Conservation (phyloP, 306 rosid species). For the Glycine latifolia region DNA sequence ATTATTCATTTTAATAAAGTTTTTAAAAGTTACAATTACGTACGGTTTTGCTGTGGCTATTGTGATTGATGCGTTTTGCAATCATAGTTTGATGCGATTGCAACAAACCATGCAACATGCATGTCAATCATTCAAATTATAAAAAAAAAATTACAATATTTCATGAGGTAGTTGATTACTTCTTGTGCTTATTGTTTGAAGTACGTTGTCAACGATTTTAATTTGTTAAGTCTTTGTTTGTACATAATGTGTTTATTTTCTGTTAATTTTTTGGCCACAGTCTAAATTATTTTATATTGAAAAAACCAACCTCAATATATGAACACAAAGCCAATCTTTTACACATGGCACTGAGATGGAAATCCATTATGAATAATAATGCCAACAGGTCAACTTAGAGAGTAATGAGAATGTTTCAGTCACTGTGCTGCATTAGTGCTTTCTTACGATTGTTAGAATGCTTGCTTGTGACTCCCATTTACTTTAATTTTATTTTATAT, state of each 20-base stretch:
- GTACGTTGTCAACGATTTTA: neutral
- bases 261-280: neutral
- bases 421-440: constrained; percentile 57
- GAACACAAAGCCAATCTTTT: constrained; percentile 30
- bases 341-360: constrained; percentile 40
- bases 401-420: constrained; percentile 36
- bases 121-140: neutral
- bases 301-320: constrained; percentile 28
- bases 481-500: neutral
- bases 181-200: neutral
- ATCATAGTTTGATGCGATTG: neutral
- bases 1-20: neutral
- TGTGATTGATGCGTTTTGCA: neutral
- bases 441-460: constrained; percentile 84
- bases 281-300: neutral
- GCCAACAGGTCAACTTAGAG: constrained; percentile 58
- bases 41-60: neutral
- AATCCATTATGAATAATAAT: constrained; percentile 48
- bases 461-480: constrained; percentile 74
- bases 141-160: neutral
- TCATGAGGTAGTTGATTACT: neutral
- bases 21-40: neutral
- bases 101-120: neutral
- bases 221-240: neutral
- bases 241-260: neutral